A percentile compares a stretch with the other conserved stretches of the same genome.
Conservation (phyloP, 2,329 filamentous ascomycete species). For the Colletotrichum falcatum region DNA sequence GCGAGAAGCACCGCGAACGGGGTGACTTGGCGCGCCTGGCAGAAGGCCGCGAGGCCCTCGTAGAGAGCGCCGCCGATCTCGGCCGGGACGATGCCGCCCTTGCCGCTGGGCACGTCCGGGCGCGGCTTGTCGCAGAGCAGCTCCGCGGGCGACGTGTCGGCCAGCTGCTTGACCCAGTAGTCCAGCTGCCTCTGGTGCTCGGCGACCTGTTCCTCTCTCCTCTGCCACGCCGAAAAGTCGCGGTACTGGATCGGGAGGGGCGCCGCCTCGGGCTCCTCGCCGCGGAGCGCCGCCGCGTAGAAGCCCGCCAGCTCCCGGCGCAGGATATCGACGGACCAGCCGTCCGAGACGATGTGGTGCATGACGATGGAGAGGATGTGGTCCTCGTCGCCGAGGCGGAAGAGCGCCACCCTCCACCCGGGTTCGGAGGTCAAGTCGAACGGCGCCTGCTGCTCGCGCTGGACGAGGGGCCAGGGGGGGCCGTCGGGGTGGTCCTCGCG, state of each 20-base stretch:
- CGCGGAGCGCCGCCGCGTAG: slow-evolving; percentile 40
- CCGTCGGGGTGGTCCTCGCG: neutral
- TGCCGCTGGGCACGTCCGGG: slow-evolving; percentile 9
- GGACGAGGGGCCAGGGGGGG: neutral
- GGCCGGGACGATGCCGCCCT: slow-evolving; percentile 27
- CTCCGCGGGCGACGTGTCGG: slow-evolving; percentile 27
- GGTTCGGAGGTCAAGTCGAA: slow-evolving; percentile 44
- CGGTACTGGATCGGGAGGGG: slow-evolving; percentile 45
- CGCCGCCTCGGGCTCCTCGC: slow-evolving; percentile 29
- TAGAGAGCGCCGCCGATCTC: slow-evolving; percentile 30
- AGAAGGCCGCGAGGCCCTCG: slow-evolving; percentile 27
- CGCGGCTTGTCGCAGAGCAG: slow-evolving; percentile 24
- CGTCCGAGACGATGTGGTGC: slow-evolving; percentile 48
- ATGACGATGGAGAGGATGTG: slow-evolving; percentile 46
- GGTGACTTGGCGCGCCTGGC: slow-evolving; percentile 20
- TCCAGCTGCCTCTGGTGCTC: slow-evolving; percentile 42
- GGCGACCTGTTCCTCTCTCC: slow-evolving; percentile 32
- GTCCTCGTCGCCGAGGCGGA: slow-evolving; percentile 35
- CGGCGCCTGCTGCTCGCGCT: slow-evolving; percentile 42
- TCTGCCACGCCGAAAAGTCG: slow-evolving; percentile 45
- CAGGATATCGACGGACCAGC: slow-evolving; percentile 47
- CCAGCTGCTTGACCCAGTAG: slow-evolving; percentile 44
- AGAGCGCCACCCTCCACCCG: slow-evolving; percentile 43
- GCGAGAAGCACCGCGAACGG: slow-evolving; percentile 43
- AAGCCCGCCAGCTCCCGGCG: slow-evolving; percentile 42